These are phyloP conservation scores for Aureobasidium sp. DNA, from an alignment of 2,329 filamentous ascomycete species.

Conservation along the genomic window DNA sequence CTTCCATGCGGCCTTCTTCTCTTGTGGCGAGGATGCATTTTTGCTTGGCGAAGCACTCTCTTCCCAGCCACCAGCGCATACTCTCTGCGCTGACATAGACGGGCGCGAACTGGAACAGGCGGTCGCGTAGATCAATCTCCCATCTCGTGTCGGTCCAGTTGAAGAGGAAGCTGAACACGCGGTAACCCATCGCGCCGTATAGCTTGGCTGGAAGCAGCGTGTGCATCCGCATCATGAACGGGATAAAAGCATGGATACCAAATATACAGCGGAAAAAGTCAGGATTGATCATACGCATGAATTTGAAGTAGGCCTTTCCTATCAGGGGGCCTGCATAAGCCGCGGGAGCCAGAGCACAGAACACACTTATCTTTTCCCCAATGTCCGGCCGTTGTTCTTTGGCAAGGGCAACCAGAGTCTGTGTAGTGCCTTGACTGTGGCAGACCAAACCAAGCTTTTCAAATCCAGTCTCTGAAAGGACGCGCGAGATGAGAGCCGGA, in stretches of 20 bases:
- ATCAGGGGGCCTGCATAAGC: constrained; percentile 84
- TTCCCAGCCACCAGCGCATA: constrained; percentile 93
- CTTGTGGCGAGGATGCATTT: constrained; percentile 80
- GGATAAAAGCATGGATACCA: constrained; percentile 89
- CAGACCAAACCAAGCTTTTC: constrained; percentile 74
- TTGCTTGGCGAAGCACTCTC: constrained; percentile 76
- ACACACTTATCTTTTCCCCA: constrained; percentile 75
- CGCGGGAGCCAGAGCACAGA: constrained; percentile 84
- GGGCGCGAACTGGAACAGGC: constrained; percentile 88
- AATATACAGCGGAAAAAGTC: constrained; percentile 73
- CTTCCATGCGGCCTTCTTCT: constrained; percentile 60
- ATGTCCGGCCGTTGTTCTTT: constrained; percentile 85
- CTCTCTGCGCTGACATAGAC: constrained; percentile 84
- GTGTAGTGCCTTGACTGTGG: constrained; percentile 86
- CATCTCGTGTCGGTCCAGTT: constrained; percentile 78
- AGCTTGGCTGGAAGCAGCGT: constrained; percentile 54
- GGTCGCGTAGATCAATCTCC: constrained; percentile 70
- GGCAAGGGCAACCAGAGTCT: constrained; percentile 79
- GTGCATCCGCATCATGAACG: constrained; percentile 86
- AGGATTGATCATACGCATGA: constrained; percentile 76
- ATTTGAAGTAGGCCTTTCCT: constrained; percentile 82
- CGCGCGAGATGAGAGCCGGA: constrained; percentile 69
- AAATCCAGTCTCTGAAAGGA: constrained; percentile 76
- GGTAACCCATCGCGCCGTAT: constrained; percentile 79
- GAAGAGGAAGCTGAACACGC: constrained; percentile 84